These are phyloP conservation scores for Schizophyllum amplum DNA, from an alignment of 1,284 basidiomycete species.

Conservation along the genomic window DNA sequence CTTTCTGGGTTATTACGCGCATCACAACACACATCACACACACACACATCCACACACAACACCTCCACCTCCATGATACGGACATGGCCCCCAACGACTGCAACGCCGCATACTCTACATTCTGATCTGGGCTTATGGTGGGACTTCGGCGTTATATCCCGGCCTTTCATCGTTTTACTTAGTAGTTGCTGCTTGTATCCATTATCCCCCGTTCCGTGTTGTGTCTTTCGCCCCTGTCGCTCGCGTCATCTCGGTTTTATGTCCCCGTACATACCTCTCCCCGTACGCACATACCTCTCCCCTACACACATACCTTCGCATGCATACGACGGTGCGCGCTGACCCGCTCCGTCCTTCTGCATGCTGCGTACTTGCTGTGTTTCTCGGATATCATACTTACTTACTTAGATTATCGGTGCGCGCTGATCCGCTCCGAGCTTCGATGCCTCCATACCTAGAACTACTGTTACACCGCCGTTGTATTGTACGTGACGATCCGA, in stretches of 20 bases:
- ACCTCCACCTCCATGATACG: background rate
- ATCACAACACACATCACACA: background rate
- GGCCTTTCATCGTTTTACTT: background rate
- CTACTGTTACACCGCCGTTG: background rate
- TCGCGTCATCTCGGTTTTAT: background rate
- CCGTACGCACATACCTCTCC: background rate
- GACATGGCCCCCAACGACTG: no score
- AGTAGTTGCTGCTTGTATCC: no score
- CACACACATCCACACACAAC: background rate
- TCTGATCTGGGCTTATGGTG: background rate
- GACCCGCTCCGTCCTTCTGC: background rate
- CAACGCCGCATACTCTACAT: background rate
- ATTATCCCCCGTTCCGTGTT: background rate
- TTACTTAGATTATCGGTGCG: background rate
- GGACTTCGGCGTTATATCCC: background rate
- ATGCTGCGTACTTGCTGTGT: no score
- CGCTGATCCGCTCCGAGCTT: background rate
- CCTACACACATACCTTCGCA: background rate
- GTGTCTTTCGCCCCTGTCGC: background rate
- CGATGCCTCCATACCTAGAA: background rate
- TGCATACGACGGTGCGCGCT: background rate
- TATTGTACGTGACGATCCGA: background rate
- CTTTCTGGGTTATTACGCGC: background rate
- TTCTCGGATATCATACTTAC: no score
- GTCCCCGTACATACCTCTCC: background rate